phyloP scores from a whole-genome alignment of 345 rosid genomes.

The Firmiana major region DNA sequence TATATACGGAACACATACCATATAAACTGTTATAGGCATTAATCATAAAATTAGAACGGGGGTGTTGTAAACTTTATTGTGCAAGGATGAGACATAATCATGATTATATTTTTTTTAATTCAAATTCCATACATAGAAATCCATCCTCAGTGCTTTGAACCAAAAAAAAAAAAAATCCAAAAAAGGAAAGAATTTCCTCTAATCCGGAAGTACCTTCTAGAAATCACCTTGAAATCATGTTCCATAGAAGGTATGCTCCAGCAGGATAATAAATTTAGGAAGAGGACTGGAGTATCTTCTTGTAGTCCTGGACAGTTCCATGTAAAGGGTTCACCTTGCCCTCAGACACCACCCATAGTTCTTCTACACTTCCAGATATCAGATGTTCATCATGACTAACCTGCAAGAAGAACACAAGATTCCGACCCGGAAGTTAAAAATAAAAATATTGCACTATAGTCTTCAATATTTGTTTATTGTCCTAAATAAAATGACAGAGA shows the following conservation, averaged over 20 bases:
- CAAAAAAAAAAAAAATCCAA: not conserved
- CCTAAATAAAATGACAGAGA: not conserved
- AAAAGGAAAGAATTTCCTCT: not conserved
- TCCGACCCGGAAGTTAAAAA: not conserved
- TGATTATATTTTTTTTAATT: too few relatives aligned
- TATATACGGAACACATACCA: too few relatives aligned
- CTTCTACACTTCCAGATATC: constrained; percentile 96
- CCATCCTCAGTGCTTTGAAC: not conserved
- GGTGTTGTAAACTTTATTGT: too few relatives aligned
- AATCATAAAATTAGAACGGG: too few relatives aligned
- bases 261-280: constrained; percentile 3
- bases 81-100: too few relatives aligned
- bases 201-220: not conserved
- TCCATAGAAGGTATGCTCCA: not conserved
- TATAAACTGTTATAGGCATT: too few relatives aligned
- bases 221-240: not conserved
- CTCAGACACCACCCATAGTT: constrained; percentile 84
- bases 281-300: constrained; percentile 73
- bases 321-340: constrained; percentile 73
- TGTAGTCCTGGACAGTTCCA: constrained; percentile 89
- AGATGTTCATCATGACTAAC: constrained; percentile 98
- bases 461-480: not conserved
- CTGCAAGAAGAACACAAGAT: constrained; percentile 32
- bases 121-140: not conserved
- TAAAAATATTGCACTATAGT: not conserved